Percentiles rank a stretch among this genome's conserved stretches.
These are phyloP conservation scores for Aspergillus ruber DNA, from an alignment of 2,329 filamentous ascomycete species.

Conservation along the genomic window DNA sequence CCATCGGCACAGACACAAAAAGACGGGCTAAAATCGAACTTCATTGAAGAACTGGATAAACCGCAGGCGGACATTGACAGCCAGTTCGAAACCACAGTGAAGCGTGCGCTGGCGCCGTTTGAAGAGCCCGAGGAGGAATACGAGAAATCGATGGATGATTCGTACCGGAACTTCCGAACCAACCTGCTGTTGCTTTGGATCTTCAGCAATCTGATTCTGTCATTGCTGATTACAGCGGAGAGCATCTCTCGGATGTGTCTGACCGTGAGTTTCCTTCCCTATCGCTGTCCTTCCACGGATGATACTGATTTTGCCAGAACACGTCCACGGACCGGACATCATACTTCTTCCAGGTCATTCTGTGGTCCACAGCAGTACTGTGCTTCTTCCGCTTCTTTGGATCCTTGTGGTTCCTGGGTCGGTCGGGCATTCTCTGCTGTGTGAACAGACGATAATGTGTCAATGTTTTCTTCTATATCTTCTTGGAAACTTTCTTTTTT, in stretches of 20 bases:
- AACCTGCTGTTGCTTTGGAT: conserved; percentile 86
- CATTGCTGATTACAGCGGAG: conserved; percentile 79
- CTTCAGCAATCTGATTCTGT: conserved; percentile 80
- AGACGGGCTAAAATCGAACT: conserved; percentile 73
- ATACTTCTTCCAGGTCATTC: conserved; percentile 80
- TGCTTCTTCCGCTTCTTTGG: conserved; percentile 82
- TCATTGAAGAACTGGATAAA: conserved; percentile 91
- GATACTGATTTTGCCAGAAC: conserved; percentile 39
- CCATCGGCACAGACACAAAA: conserved; percentile 83
- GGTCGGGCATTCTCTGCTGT: conserved; percentile 91
- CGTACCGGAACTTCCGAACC: conserved; percentile 97
- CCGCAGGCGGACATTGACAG: conserved; percentile 96
- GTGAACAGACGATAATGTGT: conserved; percentile 62
- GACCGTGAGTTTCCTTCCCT: conserved; percentile 55
- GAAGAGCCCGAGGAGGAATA: conserved; percentile 67
- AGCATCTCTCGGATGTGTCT: conserved; percentile 76
- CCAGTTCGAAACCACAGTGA: conserved; percentile 90
- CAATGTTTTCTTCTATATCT: background rate
- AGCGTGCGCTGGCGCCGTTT: conserved; percentile 79
- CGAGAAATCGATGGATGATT: conserved; percentile 84
- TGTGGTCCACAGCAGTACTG: conserved; percentile 79
- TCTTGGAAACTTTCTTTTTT: background rate
- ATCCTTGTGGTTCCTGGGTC: conserved; percentile 86
- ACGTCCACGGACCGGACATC: conserved; percentile 66
- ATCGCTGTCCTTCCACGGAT: background rate